phyloP scores from a whole-genome alignment of 345 rosid species.

The Pugionium cornutum region DNA sequence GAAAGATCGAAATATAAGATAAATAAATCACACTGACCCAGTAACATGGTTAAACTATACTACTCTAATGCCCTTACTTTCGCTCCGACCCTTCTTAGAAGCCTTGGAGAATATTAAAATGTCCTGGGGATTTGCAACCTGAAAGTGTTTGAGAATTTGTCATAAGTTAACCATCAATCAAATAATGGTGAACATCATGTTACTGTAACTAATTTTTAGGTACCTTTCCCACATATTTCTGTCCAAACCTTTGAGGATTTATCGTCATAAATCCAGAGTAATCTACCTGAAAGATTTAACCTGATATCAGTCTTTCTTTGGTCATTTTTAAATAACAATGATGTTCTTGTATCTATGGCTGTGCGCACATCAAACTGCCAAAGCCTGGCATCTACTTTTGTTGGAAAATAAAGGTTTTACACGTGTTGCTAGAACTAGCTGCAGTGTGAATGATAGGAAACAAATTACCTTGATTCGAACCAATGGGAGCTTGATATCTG shows the following conservation, averaged over 20 bases:
- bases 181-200: constrained; percentile 18
- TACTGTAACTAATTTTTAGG: constrained; percentile 16
- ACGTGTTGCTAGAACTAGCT: constrained; percentile 18
- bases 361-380: constrained; percentile 1
- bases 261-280: constrained; percentile 99
- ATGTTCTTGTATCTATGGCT: constrained; percentile 9
- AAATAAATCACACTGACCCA: constrained; percentile 7
- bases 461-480: constrained; percentile 79
- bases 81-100: constrained; percentile 60
- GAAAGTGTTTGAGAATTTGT: constrained; percentile 24
- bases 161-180: constrained; percentile 23
- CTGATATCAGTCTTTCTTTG: constrained; percentile 23
- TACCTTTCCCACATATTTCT: constrained; percentile 98
- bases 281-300: constrained; percentile 64
- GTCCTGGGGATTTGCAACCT: constrained; percentile 99
- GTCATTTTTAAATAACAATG: constrained; percentile 4
- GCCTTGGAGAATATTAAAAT: constrained; percentile 94
- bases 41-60: constrained; percentile 8
- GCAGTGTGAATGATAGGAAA: constrained; percentile 12
- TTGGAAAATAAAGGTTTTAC: constrained; percentile 10
- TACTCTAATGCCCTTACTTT: constrained; percentile 45
- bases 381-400: constrained; percentile 23
- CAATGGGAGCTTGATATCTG: constrained; percentile 81
- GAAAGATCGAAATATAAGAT: constrained; percentile 25
- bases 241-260: constrained; percentile 99